These are phyloP conservation scores for Boletus pseudo-olivaceus DNA, from an alignment of 768 basidiomycete genomes.

Conservation along the genomic window DNA sequence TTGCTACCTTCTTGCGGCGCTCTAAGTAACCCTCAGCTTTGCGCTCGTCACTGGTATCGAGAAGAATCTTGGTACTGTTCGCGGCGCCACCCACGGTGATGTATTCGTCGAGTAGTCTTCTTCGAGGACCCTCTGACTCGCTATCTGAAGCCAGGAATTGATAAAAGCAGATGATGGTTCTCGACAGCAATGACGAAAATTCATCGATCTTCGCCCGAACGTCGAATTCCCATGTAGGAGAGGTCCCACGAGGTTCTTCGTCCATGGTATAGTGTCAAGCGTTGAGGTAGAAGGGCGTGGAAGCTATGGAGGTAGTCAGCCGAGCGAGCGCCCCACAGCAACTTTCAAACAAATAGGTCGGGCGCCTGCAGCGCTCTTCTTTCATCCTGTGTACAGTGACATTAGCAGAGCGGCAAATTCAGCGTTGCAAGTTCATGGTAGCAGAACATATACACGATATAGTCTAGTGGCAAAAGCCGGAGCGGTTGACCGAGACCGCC, in stretches of 20 bases:
- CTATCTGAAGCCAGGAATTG: constrained; percentile 27
- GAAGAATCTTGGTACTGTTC: constrained; percentile 23
- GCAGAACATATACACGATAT: background rate
- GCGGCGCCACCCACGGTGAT: constrained; percentile 27
- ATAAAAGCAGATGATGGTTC: constrained; percentile 26
- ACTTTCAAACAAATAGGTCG: constrained; percentile 2
- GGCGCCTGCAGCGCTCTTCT: background rate
- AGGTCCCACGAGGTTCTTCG: background rate
- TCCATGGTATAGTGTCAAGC: constrained; percentile 8
- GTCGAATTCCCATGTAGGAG: constrained; percentile 10
- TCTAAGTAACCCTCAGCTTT: constrained; percentile 20
- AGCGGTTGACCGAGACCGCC: background rate
- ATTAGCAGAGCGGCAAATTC: background rate
- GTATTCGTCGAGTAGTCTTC: constrained; percentile 25
- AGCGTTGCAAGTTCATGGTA: background rate
- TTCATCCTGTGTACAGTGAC: background rate
- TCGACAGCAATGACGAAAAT: constrained; percentile 19
- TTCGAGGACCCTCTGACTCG: constrained; percentile 20
- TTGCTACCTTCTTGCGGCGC: constrained; percentile 19
- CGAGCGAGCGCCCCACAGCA: constrained; percentile 4
- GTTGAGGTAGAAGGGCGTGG: background rate
- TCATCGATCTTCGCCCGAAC: constrained; percentile 22
- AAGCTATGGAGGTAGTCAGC: background rate
- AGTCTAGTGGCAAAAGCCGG: background rate
- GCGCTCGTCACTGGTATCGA: constrained; percentile 22